These are phyloP conservation scores for Pisolithus tinctorius DNA, from an alignment of 768 basidiomycete species.

Conservation along the genomic window DNA sequence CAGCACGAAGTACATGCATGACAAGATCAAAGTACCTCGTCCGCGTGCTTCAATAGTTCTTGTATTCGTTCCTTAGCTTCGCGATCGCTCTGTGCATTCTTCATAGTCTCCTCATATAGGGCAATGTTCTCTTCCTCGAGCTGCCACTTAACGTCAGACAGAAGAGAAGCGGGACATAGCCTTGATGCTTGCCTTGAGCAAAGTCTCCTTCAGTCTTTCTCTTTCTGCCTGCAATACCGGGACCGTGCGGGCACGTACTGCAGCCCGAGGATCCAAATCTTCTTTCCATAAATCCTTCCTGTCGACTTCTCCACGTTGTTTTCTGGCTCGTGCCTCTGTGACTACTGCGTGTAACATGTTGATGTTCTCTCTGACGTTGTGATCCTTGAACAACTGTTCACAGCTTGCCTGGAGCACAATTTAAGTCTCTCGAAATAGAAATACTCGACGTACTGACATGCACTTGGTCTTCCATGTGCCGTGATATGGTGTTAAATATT, in stretches of 20 bases:
- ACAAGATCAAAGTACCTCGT: slow-evolving; percentile 35
- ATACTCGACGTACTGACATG: slow-evolving; percentile 18
- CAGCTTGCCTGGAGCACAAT: slow-evolving; percentile 49
- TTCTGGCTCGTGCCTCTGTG: slow-evolving; percentile 55
- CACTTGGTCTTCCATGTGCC: slow-evolving; percentile 65
- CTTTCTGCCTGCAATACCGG: slow-evolving; percentile 47
- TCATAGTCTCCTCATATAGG: slow-evolving; percentile 43
- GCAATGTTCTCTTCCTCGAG: slow-evolving; percentile 49
- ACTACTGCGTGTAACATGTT: slow-evolving; percentile 67
- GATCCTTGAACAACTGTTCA: slow-evolving; percentile 63
- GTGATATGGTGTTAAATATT: slow-evolving; percentile 59
- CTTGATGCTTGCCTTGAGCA: slow-evolving; percentile 28
- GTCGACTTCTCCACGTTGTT: slow-evolving; percentile 33
- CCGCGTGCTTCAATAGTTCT: slow-evolving; percentile 46
- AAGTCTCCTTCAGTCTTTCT: slow-evolving; percentile 30
- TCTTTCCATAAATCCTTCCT: slow-evolving; percentile 60
- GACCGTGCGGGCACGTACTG: slow-evolving; percentile 56
- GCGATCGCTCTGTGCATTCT: slow-evolving; percentile 38
- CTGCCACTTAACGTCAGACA: slow-evolving; percentile 27
- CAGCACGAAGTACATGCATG: slow-evolving; percentile 1
- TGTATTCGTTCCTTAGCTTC: slow-evolving; percentile 40
- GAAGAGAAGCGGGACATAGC: background rate
- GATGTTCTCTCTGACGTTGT: slow-evolving; percentile 61
- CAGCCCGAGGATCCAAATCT: slow-evolving; percentile 54
- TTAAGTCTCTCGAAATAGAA: background rate